A percentile compares a stretch with the other conserved stretches of the same genome.
phyloP scores from a whole-genome alignment of 208 protist species.

The Perkinsela sp. region DNA sequence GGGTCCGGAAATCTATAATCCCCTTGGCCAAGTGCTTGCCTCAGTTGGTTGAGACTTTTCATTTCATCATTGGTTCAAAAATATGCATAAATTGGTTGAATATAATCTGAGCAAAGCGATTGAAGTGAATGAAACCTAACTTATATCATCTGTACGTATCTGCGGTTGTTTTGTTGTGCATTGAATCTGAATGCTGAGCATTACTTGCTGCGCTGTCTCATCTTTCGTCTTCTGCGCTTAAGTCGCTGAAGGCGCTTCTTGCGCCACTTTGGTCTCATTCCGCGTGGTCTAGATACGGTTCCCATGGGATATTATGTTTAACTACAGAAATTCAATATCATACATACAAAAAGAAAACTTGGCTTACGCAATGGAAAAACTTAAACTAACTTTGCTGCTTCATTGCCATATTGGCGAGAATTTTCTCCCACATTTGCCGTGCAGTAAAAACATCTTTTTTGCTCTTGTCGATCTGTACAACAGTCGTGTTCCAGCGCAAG shows the following conservation, averaged over 20 bases:
- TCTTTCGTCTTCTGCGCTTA: conserved; percentile 46
- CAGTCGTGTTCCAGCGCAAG: neutral
- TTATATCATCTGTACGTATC: no score
- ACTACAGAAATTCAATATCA: no score
- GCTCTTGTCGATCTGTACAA: neutral
- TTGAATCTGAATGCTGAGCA: no score
- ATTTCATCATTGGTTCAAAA: no score
- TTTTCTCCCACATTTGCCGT: neutral
- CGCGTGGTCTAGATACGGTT: conserved; percentile 33
- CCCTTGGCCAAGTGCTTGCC: neutral
- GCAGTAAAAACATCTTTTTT: neutral
- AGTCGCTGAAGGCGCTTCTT: conserved; percentile 71
- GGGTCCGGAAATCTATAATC: conserved; percentile 4
- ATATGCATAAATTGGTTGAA: no score
- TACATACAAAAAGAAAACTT: no score
- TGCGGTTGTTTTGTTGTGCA: no score
- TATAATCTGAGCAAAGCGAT: no score
- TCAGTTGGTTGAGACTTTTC: neutral
- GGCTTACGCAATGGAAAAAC: no score
- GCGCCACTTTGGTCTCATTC: conserved; percentile 65
- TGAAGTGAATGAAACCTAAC: no score
- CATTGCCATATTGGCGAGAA: neutral
- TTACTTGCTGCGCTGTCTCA: conserved; percentile 67
- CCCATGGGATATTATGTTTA: conserved; percentile 2
- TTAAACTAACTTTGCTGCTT: neutral